These are phyloP conservation scores for Thraustochytrium sp. DNA, from an alignment of 352 stramenopile genomes.

Conservation along the genomic window DNA sequence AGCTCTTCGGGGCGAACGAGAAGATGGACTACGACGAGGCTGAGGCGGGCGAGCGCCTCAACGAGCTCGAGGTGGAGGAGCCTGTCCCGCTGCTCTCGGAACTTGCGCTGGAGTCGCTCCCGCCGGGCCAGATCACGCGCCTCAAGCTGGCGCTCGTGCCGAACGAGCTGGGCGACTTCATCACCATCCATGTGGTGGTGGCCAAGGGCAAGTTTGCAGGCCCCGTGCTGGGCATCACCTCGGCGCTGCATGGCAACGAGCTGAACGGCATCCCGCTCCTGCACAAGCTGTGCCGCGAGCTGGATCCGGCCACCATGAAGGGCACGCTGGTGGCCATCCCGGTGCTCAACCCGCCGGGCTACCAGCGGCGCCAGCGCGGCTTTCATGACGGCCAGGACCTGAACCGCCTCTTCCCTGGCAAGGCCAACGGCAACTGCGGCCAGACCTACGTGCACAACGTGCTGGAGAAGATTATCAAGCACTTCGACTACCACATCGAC, in stretches of 20 bases:
- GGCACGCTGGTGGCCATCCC: slow-evolving; percentile 46
- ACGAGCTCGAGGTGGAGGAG: slow-evolving; percentile 33
- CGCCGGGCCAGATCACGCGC: slow-evolving; percentile 25
- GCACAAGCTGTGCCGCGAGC: slow-evolving; percentile 26
- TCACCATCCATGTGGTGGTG: slow-evolving; percentile 43
- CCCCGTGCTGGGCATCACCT: slow-evolving; percentile 46
- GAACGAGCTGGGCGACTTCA: slow-evolving; percentile 8
- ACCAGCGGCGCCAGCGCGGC: slow-evolving; percentile 42
- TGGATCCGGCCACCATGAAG: slow-evolving; percentile 28
- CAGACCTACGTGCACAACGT: slow-evolving; percentile 44
- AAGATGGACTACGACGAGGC: slow-evolving; percentile 9
- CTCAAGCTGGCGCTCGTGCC: slow-evolving; percentile 33
- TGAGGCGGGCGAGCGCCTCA: neutral
- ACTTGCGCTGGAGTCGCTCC: slow-evolving; percentile 20
- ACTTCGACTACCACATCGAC: slow-evolving; percentile 48
- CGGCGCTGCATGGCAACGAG: slow-evolving; percentile 49
- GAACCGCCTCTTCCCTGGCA: slow-evolving; percentile 47
- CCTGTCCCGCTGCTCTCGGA: neutral
- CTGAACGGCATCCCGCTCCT: slow-evolving; percentile 50
- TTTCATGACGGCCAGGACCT: slow-evolving; percentile 46
- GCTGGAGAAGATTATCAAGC: slow-evolving; percentile 32
- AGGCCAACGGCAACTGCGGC: slow-evolving; percentile 41
- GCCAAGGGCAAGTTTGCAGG: slow-evolving; percentile 29
- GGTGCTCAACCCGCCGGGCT: slow-evolving; percentile 45
- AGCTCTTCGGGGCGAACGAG: neutral